Conservation (phyloP, 2,329 filamentous ascomycete genomes). For the Cordyceps pruinosa region DNA sequence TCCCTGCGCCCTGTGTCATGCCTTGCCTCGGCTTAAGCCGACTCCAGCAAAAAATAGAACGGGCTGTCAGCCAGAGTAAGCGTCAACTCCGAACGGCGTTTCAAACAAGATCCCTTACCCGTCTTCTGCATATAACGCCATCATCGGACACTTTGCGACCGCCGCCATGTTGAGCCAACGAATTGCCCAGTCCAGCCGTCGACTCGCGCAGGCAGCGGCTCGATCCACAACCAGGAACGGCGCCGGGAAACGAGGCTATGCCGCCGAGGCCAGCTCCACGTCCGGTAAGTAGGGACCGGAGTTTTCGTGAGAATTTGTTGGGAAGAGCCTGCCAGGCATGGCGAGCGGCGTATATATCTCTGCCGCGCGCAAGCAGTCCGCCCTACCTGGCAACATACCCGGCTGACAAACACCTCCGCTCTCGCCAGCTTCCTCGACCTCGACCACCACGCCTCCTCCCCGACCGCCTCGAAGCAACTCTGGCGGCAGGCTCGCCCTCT, state of each 20-base stretch:
- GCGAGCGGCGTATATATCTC: background rate
- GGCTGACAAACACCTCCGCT: background rate
- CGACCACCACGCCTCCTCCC: background rate
- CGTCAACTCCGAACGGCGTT: background rate
- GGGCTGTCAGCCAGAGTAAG: background rate
- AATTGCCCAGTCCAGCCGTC: slow-evolving; percentile 20
- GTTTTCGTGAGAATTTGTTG: slow-evolving; percentile 1
- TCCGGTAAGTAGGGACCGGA: slow-evolving; percentile 19
- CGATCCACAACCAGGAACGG: slow-evolving; percentile 11
- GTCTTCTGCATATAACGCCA: background rate
- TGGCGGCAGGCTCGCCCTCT: slow-evolving; percentile 21
- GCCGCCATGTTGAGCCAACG: slow-evolving; percentile 19
- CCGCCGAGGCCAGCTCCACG: slow-evolving; percentile 12
- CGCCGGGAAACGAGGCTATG: slow-evolving; percentile 21
- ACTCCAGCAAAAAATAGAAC: background rate
- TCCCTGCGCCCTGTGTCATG: background rate
- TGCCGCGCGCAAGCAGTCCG: background rate
- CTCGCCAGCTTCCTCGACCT: slow-evolving; percentile 1
- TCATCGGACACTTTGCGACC: no score
- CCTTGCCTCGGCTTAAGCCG: slow-evolving; percentile 4
- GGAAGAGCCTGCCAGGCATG: background rate
- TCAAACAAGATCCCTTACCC: background rate
- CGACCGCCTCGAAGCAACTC: slow-evolving; percentile 13
- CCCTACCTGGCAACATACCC: background rate
- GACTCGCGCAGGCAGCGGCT: slow-evolving; percentile 18